Percentiles rank a stretch among this genome's conserved stretches.
These are phyloP conservation scores for Blastobotrys persicus DNA, from an alignment of 1,139 yeast species.

Conservation along the genomic window DNA sequence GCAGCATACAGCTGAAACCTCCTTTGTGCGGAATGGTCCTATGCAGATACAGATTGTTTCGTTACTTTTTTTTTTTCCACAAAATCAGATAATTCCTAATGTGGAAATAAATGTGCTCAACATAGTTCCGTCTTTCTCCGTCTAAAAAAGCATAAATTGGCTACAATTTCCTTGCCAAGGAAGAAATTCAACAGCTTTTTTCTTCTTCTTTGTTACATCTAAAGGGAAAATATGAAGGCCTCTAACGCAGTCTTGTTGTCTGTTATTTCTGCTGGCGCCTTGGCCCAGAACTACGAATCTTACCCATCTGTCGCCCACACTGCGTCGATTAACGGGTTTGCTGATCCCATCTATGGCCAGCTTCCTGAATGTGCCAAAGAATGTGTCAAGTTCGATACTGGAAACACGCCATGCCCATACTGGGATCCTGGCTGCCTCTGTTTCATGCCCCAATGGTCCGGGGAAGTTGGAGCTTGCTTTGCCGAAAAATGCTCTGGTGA, in stretches of 20 bases:
- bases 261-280: conserved; percentile 7
- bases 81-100: conserved; percentile 1
- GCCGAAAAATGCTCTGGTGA: conserved; percentile 44
- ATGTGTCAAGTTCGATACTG: conserved; percentile 19
- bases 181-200: background rate
- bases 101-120: background rate
- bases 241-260: conserved; percentile 2
- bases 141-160: background rate
- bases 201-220: background rate
- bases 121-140: too few species aligned
- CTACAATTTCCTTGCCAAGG: background rate
- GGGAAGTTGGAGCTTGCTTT: conserved; percentile 47
- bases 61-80: conserved; percentile 1
- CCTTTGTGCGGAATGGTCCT: background rate
- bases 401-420: conserved; percentile 43
- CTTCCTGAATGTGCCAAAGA: conserved; percentile 47
- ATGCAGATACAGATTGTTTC: background rate
- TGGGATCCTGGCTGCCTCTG: conserved; percentile 57
- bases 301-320: conserved; percentile 51
- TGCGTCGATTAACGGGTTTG: conserved; percentile 52
- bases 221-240: background rate
- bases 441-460: conserved; percentile 50
- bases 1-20: background rate
- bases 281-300: conserved; percentile 40
- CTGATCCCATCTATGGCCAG: conserved; percentile 46